These are phyloP conservation scores for Aphanomyces astaci DNA, from an alignment of 352 stramenopile species.

Conservation along the genomic window DNA sequence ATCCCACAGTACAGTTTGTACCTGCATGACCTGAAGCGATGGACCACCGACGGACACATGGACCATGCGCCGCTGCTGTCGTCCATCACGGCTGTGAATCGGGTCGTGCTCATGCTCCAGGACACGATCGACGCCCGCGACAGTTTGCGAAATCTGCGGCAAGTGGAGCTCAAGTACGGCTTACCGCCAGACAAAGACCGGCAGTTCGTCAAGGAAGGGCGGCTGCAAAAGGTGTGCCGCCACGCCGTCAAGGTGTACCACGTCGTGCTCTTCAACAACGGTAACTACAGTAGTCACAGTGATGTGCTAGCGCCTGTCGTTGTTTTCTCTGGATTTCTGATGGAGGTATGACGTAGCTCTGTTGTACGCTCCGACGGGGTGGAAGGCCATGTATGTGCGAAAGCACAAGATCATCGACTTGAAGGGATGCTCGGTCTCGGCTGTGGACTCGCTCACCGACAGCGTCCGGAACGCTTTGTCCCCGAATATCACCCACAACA, in stretches of 20 bases:
- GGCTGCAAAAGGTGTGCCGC: slow-evolving; percentile 77
- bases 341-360: slow-evolving; percentile 11
- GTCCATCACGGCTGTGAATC: slow-evolving; percentile 63
- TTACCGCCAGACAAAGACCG: slow-evolving; percentile 50
- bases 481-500: slow-evolving; percentile 22
- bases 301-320: too few relatives aligned
- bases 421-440: slow-evolving; percentile 66
- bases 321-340: background rate
- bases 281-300: slow-evolving; percentile 38
- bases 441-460: slow-evolving; percentile 58
- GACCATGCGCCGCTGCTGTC: slow-evolving; percentile 63
- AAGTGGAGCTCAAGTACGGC: slow-evolving; percentile 53
- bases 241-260: slow-evolving; percentile 80
- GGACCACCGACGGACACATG: slow-evolving; percentile 57
- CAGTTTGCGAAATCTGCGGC: slow-evolving; percentile 51
- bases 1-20: slow-evolving; percentile 82
- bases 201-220: slow-evolving; percentile 66
- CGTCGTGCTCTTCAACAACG: slow-evolving; percentile 74
- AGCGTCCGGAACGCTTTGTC: slow-evolving; percentile 50
- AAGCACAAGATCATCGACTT: slow-evolving; percentile 77
- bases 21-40: slow-evolving; percentile 63
- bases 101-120: slow-evolving; percentile 68
- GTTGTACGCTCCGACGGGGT: slow-evolving; percentile 17
- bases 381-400: slow-evolving; percentile 55
- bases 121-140: slow-evolving; percentile 71